These are phyloP conservation scores for Colletotrichum gloeosporioides DNA, from an alignment of 2,329 filamentous ascomycete species.

Conservation along the genomic window DNA sequence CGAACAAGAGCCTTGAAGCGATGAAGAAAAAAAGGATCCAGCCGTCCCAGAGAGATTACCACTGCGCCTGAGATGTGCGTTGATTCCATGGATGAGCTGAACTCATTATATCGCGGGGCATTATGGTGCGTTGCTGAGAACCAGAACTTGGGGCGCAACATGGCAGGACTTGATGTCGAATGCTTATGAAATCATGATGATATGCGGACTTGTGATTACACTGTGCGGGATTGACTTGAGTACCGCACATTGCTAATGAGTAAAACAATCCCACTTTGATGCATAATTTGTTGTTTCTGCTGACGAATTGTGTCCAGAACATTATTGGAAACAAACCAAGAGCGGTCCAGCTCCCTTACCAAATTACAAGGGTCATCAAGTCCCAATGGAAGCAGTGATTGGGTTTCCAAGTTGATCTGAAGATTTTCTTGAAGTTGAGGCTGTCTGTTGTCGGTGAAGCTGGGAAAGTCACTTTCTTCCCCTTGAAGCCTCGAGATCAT, in stretches of 20 bases:
- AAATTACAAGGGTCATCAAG: neutral
- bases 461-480: neutral
- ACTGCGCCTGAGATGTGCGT: neutral
- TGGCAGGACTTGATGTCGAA: neutral
- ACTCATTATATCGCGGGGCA: neutral
- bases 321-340: neutral
- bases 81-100: neutral
- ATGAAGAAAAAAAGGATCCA: neutral
- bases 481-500: neutral
- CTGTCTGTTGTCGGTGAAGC: neutral
- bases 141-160: neutral
- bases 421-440: neutral
- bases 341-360: neutral
- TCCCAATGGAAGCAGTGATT: neutral
- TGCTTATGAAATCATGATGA: neutral
- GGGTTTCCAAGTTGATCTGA: neutral
- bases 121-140: neutral
- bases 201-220: neutral
- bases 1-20: neutral
- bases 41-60: neutral
- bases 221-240: neutral
- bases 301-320: neutral
- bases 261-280: too few species aligned
- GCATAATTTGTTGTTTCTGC: too few species aligned
- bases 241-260: neutral